Conservation (phyloP, 306 rosid species). For the Rosa multiflora region DNA sequence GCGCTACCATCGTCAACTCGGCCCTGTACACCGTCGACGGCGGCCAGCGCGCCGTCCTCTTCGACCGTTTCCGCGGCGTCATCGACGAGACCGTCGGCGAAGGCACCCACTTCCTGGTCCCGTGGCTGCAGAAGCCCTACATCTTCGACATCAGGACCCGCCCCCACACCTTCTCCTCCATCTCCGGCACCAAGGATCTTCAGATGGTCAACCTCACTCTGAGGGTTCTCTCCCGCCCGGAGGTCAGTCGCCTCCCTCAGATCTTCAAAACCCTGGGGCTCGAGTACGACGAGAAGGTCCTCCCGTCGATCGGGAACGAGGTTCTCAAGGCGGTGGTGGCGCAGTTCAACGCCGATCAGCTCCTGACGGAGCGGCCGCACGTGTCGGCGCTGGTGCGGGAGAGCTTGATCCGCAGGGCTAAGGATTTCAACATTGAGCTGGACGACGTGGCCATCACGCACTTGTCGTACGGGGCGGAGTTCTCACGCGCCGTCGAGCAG, state of each 20-base stretch:
- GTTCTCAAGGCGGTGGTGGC: slow-evolving; percentile 88
- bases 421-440: slow-evolving; percentile 75
- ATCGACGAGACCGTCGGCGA: slow-evolving; percentile 58
- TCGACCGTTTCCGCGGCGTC: slow-evolving; percentile 87
- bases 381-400: slow-evolving; percentile 89
- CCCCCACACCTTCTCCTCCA: slow-evolving; percentile 83
- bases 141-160: slow-evolving; percentile 86
- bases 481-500: slow-evolving; percentile 87
- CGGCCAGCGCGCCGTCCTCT: slow-evolving; percentile 90
- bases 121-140: slow-evolving; percentile 97
- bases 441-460: slow-evolving; percentile 95
- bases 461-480: slow-evolving; percentile 67
- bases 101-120: slow-evolving; percentile 86
- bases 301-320: slow-evolving; percentile 88
- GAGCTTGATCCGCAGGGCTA: slow-evolving; percentile 64
- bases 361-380: slow-evolving; percentile 77
- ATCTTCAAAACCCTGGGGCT: slow-evolving; percentile 87
- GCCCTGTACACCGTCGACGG: slow-evolving; percentile 94
- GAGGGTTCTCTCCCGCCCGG: slow-evolving; percentile 82
- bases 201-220: slow-evolving; percentile 91
- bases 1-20: slow-evolving; percentile 49
- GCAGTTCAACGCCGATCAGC: slow-evolving; percentile 93
- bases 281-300: slow-evolving; percentile 95
- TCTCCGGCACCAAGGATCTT: slow-evolving; percentile 90
- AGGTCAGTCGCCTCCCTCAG: slow-evolving; percentile 56